Percentiles rank a stretch among this genome's conserved stretches.
These are phyloP conservation scores for Trapa incisa DNA, from an alignment of 345 rosid species.

Conservation along the genomic window DNA sequence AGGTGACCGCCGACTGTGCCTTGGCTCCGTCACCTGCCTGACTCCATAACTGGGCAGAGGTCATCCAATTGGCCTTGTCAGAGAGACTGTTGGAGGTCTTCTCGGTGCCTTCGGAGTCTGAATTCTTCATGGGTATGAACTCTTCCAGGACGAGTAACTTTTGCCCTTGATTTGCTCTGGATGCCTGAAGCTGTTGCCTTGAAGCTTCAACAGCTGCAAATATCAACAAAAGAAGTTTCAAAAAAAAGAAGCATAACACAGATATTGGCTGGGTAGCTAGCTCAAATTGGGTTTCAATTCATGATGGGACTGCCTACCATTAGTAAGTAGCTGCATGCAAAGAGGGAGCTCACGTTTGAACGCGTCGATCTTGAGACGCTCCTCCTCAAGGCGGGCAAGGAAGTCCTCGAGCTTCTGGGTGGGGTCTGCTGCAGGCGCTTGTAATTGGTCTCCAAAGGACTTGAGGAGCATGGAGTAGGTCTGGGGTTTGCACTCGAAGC, in stretches of 20 bases:
- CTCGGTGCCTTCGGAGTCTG: slow-evolving; percentile 30
- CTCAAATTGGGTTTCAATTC: too few species aligned
- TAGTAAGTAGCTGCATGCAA: slow-evolving; percentile 97
- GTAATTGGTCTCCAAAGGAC: slow-evolving; percentile 50
- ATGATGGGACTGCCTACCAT: slow-evolving; percentile 29
- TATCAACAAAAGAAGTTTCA: too few species aligned
- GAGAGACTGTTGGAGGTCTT: slow-evolving; percentile 19
- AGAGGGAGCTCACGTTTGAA: slow-evolving; percentile 98
- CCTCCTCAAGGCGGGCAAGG: slow-evolving; percentile 77
- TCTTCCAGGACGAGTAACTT: slow-evolving; percentile 68
- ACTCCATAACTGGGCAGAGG: slow-evolving; percentile 91
- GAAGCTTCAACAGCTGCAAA: slow-evolving; percentile 73
- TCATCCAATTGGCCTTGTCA: slow-evolving; percentile 82
- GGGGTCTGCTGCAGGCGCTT: slow-evolving; percentile 19
- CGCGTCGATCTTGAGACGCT: slow-evolving; percentile 90
- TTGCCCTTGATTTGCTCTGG: slow-evolving; percentile 46
- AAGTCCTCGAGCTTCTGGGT: slow-evolving; percentile 78
- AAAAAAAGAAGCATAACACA: too few species aligned
- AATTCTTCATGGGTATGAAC: slow-evolving; percentile 74
- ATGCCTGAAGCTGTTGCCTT: slow-evolving; percentile 66
- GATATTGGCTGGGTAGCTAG: too few species aligned
- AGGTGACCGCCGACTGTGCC: slow-evolving; percentile 20
- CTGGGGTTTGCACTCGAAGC: slow-evolving; percentile 75
- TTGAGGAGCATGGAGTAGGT: slow-evolving; percentile 82
- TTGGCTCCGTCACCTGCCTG: slow-evolving; percentile 40